Conservation (phyloP, 345 rosid genomes). For the Hirschfeldia incana region DNA sequence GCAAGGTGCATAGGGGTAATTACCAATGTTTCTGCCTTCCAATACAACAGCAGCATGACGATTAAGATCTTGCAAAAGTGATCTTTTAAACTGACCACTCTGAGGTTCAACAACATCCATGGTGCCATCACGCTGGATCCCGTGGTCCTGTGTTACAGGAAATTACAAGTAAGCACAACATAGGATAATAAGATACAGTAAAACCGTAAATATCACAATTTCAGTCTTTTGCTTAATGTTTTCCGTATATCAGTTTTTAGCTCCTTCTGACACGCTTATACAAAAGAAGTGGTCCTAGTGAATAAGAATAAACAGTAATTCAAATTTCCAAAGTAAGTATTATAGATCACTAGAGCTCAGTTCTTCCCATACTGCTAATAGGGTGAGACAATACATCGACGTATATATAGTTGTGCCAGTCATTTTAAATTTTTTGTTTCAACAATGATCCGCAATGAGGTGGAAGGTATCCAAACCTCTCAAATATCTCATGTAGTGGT, state of each 20-base stretch:
- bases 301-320: background rate
- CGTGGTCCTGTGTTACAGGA: conserved; percentile 51
- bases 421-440: background rate
- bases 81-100: conserved; percentile 54
- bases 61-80: conserved; percentile 70
- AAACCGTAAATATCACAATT: background rate
- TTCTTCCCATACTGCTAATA: background rate
- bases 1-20: background rate
- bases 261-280: no score
- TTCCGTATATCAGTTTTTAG: no score
- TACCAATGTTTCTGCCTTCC: conserved; percentile 75
- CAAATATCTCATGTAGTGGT: conserved; percentile 1
- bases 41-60: conserved; percentile 88
- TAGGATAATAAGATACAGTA: background rate
- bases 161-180: conserved; percentile 8
- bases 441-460: background rate
- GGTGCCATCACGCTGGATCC: conserved; percentile 30
- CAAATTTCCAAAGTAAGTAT: background rate
- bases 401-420: background rate
- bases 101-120: conserved; percentile 56
- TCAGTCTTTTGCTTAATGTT: no score
- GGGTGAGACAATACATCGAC: background rate
- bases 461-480: background rate
- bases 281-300: background rate
- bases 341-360: background rate